Conservation (phyloP, 208 protist species). For the Leishmania lainsoni region DNA sequence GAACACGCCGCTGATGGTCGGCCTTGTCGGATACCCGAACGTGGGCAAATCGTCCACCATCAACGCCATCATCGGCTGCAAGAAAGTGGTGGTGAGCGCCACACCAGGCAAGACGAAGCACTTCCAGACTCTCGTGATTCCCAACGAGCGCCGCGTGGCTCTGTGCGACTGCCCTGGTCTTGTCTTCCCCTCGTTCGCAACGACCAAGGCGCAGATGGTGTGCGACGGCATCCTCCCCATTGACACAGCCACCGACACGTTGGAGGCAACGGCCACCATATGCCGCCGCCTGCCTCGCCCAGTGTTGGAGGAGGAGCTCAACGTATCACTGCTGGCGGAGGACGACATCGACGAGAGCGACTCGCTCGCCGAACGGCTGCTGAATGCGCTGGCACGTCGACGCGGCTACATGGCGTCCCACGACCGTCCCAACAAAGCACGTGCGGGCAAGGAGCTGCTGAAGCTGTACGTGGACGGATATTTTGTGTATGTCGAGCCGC, state of each 20-base stretch:
- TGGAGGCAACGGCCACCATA: constrained; percentile 64
- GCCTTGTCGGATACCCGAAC: constrained; percentile 98
- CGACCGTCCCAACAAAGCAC: constrained; percentile 91
- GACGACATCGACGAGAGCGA: constrained; percentile 78
- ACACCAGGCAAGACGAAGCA: constrained; percentile 99
- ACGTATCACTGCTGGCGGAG: constrained; percentile 56
- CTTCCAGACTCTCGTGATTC: constrained; percentile 96
- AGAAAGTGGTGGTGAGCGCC: constrained; percentile 95
- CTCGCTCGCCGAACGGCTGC: constrained; percentile 70
- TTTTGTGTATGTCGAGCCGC: constrained; percentile 84
- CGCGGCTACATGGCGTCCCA: constrained; percentile 96
- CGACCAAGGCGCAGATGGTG: constrained; percentile 95
- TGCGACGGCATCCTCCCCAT: constrained; percentile 97
- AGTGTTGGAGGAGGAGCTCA: constrained; percentile 69
- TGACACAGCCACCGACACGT: constrained; percentile 73
- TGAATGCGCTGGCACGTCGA: constrained; percentile 71
- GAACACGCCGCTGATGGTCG: constrained; percentile 83
- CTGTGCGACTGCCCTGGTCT: constrained; percentile 99
- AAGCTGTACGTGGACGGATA: constrained; percentile 95
- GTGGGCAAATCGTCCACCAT: constrained; percentile 99
- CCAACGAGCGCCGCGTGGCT: constrained; percentile 88
- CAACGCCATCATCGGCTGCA: constrained; percentile 95
- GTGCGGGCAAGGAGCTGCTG: constrained; percentile 93
- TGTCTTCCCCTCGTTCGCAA: constrained; percentile 94
- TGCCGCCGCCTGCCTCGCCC: constrained; percentile 59